These are phyloP conservation scores for Coemansia sp. DNA, from an alignment of 192 early-diverging fungal species.

Conservation along the genomic window DNA sequence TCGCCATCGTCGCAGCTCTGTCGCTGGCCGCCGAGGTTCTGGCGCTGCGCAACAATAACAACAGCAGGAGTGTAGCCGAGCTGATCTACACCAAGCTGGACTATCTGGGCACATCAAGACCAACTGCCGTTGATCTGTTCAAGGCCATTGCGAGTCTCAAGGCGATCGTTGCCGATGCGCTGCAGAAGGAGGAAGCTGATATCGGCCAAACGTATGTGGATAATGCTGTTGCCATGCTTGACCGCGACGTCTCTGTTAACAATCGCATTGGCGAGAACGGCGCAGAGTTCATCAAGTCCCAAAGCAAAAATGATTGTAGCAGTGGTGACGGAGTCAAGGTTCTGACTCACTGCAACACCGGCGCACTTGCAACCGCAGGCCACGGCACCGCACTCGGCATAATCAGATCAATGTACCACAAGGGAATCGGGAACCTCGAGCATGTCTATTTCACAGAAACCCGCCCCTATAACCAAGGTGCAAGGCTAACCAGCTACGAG, in stretches of 20 bases:
- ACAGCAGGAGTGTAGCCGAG: constrained; percentile 44
- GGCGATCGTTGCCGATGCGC: constrained; percentile 2
- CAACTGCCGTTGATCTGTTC: constrained; percentile 96
- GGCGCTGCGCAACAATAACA: constrained; percentile 1
- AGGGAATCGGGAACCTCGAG: constrained; percentile 49
- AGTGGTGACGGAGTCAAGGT: constrained; percentile 50
- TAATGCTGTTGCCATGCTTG: constrained; percentile 82
- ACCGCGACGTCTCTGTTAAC: constrained; percentile 85
- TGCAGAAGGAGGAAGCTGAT: constrained; percentile 16
- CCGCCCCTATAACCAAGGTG: constrained; percentile 97
- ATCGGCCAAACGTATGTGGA: constrained; percentile 67
- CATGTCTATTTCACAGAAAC: constrained; percentile 96
- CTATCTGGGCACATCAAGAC: constrained; percentile 86
- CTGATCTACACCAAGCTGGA: constrained; percentile 66
- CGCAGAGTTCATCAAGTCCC: constrained; percentile 54
- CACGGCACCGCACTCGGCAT: constrained; percentile 96
- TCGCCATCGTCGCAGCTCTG: constrained; percentile 94
- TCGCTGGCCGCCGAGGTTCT: constrained; percentile 78
- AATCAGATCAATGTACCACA: constrained; percentile 70
- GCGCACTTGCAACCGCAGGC: constrained; percentile 79
- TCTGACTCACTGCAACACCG: constrained; percentile 98
- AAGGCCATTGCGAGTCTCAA: constrained; percentile 68
- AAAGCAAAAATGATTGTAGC: background rate
- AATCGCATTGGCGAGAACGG: constrained; percentile 80
- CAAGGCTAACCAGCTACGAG: constrained; percentile 92